These are phyloP conservation scores for Nepenthes alata DNA, from an alignment of 179 eudicot genomes.

Conservation along the genomic window DNA sequence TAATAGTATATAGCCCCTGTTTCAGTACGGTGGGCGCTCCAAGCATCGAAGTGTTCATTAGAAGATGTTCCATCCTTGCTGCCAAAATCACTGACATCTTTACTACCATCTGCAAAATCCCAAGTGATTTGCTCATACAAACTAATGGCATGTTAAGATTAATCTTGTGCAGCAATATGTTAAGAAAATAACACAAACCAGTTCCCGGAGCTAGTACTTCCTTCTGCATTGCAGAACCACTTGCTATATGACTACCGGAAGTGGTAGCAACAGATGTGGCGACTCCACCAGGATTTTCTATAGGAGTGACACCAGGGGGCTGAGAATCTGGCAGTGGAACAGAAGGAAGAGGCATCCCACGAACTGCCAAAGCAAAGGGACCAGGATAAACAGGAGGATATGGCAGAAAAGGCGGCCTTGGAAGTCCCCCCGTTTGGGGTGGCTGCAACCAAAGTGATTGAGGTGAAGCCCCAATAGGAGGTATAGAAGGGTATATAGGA, in stretches of 20 bases:
- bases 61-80: constrained; percentile 18
- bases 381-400: constrained; percentile 46
- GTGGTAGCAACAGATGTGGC: constrained; percentile 11
- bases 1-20: constrained; percentile 79
- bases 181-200: constrained; percentile 29
- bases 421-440: constrained; percentile 37
- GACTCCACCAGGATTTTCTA: constrained; percentile 30
- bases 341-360: constrained; percentile 47
- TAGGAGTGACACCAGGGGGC: constrained; percentile 75
- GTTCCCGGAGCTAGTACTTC: constrained; percentile 64
- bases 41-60: constrained; percentile 46
- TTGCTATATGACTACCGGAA: constrained; percentile 22
- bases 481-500: constrained; percentile 33
- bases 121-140: constrained; percentile 1
- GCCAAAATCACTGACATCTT: constrained; percentile 25
- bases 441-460: constrained; percentile 66
- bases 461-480: constrained; percentile 40
- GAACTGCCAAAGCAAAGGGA: constrained; percentile 49
- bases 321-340: constrained; percentile 55
- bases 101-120: constrained; percentile 32
- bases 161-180: not conserved
- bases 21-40: constrained; percentile 95
- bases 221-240: constrained; percentile 25
- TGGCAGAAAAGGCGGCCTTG: constrained; percentile 51
- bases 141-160: not conserved